phyloP scores from a whole-genome alignment of 805 yeast species.

The Saturnispora saitoi region DNA sequence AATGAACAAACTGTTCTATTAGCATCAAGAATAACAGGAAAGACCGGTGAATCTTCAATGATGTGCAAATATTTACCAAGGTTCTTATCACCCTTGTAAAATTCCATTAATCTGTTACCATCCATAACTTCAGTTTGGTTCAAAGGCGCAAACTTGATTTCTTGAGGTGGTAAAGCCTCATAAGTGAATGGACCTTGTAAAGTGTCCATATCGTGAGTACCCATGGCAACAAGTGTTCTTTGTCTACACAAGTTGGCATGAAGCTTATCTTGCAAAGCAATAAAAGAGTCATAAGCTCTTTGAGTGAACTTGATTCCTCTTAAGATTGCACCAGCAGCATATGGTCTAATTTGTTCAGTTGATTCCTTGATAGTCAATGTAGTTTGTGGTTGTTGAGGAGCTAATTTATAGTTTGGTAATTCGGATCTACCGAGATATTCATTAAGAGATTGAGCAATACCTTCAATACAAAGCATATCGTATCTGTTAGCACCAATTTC shows the following conservation, averaged over 20 bases:
- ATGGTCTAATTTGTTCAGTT: conserved; percentile 74
- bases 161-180: conserved; percentile 74
- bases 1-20: conserved; percentile 73
- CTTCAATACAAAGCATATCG: conserved; percentile 96
- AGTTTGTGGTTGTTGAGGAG: conserved; percentile 51
- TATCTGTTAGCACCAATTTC: conserved; percentile 98
- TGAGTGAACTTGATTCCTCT: conserved; percentile 76
- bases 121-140: conserved; percentile 62
- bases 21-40: conserved; percentile 81
- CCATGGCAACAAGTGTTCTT: conserved; percentile 95
- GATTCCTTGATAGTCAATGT: conserved; percentile 68
- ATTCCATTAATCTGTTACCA: conserved; percentile 77
- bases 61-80: conserved; percentile 83
- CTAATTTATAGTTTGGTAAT: conserved; percentile 60
- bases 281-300: conserved; percentile 87
- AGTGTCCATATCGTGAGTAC: conserved; percentile 90
- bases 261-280: conserved; percentile 90
- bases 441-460: conserved; percentile 90
- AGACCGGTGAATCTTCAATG: conserved; percentile 79
- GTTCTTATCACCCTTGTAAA: conserved; percentile 85
- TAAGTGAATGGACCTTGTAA: conserved; percentile 76
- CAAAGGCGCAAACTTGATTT: conserved; percentile 66
- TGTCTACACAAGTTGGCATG: conserved; percentile 95
- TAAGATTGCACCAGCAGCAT: conserved; percentile 89
- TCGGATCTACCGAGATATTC: conserved; percentile 68